phyloP scores from a whole-genome alignment of 352 stramenopile species.

The Phytophthora pluvialis region DNA sequence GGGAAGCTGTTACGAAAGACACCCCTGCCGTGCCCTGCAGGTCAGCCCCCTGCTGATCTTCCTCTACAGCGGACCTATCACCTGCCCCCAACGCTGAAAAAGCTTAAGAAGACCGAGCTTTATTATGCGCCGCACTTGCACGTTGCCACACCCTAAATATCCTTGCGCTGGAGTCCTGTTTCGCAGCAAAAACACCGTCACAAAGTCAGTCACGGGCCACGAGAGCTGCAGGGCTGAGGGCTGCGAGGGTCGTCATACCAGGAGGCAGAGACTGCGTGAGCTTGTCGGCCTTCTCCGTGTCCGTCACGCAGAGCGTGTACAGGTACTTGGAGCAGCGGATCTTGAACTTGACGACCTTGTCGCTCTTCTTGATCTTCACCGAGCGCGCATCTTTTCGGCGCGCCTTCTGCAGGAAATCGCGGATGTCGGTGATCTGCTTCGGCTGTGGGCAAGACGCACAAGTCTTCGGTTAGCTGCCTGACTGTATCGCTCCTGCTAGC shows the following conservation, averaged over 20 bases:
- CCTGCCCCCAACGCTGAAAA: slow-evolving; percentile 35
- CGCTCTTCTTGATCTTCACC: slow-evolving; percentile 99
- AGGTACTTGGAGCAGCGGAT: slow-evolving; percentile 99
- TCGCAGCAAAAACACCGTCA: background rate
- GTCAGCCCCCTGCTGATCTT: slow-evolving; percentile 27
- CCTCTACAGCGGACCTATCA: slow-evolving; percentile 36
- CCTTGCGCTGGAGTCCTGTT: slow-evolving; percentile 91
- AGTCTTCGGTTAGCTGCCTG: slow-evolving; percentile 10
- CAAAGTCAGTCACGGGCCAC: slow-evolving; percentile 5
- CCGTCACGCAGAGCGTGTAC: slow-evolving; percentile 98
- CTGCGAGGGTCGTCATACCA: slow-evolving; percentile 56
- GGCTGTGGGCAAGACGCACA: slow-evolving; percentile 65
- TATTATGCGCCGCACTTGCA: slow-evolving; percentile 70
- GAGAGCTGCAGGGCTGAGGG: background rate
- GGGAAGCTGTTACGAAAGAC: slow-evolving; percentile 33
- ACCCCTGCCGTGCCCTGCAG: slow-evolving; percentile 31
- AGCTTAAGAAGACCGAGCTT: slow-evolving; percentile 83
- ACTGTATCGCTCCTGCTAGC: background rate
- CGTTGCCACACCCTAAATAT: slow-evolving; percentile 82
- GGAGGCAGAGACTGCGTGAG: slow-evolving; percentile 98
- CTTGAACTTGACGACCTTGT: slow-evolving; percentile 99
- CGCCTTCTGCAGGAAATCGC: slow-evolving; percentile 99
- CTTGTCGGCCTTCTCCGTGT: slow-evolving; percentile 99
- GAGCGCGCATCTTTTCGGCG: slow-evolving; percentile 97
- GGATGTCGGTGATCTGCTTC: slow-evolving; percentile 99